Conservation (phyloP, 305 asterid genomes). For the Plantago lanceolata region DNA sequence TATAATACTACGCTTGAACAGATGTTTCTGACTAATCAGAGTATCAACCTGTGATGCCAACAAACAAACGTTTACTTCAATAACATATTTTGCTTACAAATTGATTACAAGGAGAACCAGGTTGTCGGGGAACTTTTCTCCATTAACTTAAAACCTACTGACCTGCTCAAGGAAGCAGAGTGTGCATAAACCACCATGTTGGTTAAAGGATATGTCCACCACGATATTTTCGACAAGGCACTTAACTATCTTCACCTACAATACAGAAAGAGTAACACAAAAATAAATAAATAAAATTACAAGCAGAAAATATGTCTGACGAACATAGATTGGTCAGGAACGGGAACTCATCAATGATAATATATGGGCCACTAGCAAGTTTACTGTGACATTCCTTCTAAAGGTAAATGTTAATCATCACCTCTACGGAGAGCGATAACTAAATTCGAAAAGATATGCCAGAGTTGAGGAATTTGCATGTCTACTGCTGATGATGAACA, state of each 20-base stretch:
- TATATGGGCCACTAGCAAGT: neutral
- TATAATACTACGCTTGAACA: conserved; percentile 88
- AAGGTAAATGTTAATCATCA: neutral
- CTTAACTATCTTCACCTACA: conserved; percentile 78
- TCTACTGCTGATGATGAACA: conserved; percentile 17
- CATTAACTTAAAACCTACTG: conserved; percentile 24
- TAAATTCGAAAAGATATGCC: neutral
- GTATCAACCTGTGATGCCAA: conserved; percentile 59
- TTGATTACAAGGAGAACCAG: conserved; percentile 19
- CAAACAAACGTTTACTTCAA: conserved; percentile 14
- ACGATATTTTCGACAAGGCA: conserved; percentile 87
- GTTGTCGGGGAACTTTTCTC: conserved; percentile 3
- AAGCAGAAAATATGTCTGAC: conserved; percentile 2
- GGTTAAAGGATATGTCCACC: conserved; percentile 90
- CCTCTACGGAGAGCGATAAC: too few species aligned
- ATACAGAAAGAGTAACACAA: conserved; percentile 8
- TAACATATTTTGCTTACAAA: conserved; percentile 3
- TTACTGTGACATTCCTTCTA: neutral
- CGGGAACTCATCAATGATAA: conserved; percentile 1
- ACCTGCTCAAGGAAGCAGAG: conserved; percentile 97
- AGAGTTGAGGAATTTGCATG: neutral
- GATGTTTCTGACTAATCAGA: conserved; percentile 70
- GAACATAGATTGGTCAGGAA: conserved; percentile 16
- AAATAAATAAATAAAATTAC: neutral
- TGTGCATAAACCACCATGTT: conserved; percentile 87